Percentiles rank a stretch among this genome's conserved stretches.
Evolutionary conservation across 805 yeast species (phyloP).

Genomic region (Starmerella ratchasimensis): DNA sequence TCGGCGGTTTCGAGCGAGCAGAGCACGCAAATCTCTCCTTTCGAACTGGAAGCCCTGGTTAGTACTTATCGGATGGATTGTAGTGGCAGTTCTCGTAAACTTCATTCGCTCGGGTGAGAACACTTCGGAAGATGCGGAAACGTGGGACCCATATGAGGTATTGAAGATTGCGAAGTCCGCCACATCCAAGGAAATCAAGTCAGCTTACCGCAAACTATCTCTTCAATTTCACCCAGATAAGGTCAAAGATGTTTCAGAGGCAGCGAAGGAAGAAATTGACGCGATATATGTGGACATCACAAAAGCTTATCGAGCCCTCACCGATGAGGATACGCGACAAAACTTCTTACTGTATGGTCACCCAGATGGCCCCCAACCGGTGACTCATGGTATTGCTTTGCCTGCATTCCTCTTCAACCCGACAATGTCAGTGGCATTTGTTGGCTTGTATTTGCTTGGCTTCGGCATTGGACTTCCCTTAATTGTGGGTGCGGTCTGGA

Average conservation of each 20-base stretch:
- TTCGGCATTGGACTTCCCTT: slow-evolving; percentile 71
- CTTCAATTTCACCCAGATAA: slow-evolving; percentile 91
- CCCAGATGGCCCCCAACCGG: slow-evolving; percentile 93
- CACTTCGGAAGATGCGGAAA: slow-evolving; percentile 12
- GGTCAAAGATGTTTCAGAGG: slow-evolving; percentile 37
- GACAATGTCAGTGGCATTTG: slow-evolving; percentile 49
- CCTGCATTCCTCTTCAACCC: slow-evolving; percentile 87
- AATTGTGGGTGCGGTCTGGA: slow-evolving; percentile 86
- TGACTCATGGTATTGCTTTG: slow-evolving; percentile 84
- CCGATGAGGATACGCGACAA: slow-evolving; percentile 73
- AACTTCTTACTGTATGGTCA: slow-evolving; percentile 83
- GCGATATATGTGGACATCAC: slow-evolving; percentile 65
- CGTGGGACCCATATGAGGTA: slow-evolving; percentile 84
- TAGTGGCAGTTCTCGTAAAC: slow-evolving; percentile 32
- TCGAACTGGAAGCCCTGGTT: slow-evolving; percentile 7
- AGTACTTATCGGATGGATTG: slow-evolving; percentile 47
- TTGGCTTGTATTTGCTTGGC: slow-evolving; percentile 51
- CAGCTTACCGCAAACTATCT: slow-evolving; percentile 75
- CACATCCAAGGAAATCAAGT: slow-evolving; percentile 60
- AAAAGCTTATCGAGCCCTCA: slow-evolving; percentile 87
- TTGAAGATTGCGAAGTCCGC: slow-evolving; percentile 60
- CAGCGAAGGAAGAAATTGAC: slow-evolving; percentile 54
- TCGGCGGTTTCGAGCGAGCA: slow-evolving; percentile 6
- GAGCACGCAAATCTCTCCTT: not conserved
- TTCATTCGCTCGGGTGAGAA: slow-evolving; percentile 25